phyloP scores from a whole-genome alignment of 192 early-diverging fungal species.

The Coemansia sp. region DNA sequence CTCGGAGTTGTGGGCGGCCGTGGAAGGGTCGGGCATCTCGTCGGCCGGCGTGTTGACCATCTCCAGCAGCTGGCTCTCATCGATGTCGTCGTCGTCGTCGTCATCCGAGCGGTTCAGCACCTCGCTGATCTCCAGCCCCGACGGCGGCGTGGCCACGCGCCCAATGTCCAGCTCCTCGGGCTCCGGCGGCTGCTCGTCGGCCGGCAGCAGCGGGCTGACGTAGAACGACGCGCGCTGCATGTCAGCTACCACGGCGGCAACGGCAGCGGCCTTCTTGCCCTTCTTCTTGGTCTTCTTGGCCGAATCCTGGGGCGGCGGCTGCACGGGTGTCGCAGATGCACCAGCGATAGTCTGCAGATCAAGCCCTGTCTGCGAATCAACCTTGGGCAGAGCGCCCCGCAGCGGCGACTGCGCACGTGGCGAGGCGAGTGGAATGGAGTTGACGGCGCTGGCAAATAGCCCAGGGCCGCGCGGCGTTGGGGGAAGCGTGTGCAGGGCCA shows the following conservation, averaged over 20 bases:
- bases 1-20: slow-evolving; percentile 33
- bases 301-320: background rate
- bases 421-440: slow-evolving; percentile 31
- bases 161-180: slow-evolving; percentile 50
- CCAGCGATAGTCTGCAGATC: slow-evolving; percentile 36
- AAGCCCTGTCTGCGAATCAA: slow-evolving; percentile 30
- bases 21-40: slow-evolving; percentile 20
- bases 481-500: slow-evolving; percentile 53
- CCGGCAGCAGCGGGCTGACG: slow-evolving; percentile 38
- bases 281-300: slow-evolving; percentile 3
- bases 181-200: slow-evolving; percentile 42
- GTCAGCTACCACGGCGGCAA: slow-evolving; percentile 13
- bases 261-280: slow-evolving; percentile 11
- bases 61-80: slow-evolving; percentile 50
- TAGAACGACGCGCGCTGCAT: slow-evolving; percentile 48
- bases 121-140: slow-evolving; percentile 48
- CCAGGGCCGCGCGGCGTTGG: slow-evolving; percentile 47
- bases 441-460: slow-evolving; percentile 49
- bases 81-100: slow-evolving; percentile 48
- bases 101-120: slow-evolving; percentile 49
- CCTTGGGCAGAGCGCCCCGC: slow-evolving; percentile 5
- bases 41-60: slow-evolving; percentile 54
- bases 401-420: slow-evolving; percentile 29
- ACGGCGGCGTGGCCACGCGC: slow-evolving; percentile 21
- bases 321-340: slow-evolving; percentile 1